Percentiles rank a stretch among this genome's conserved stretches.
phyloP scores from a whole-genome alignment of 2,329 filamentous ascomycete genomes.

The Dactylellina drechsleri region DNA sequence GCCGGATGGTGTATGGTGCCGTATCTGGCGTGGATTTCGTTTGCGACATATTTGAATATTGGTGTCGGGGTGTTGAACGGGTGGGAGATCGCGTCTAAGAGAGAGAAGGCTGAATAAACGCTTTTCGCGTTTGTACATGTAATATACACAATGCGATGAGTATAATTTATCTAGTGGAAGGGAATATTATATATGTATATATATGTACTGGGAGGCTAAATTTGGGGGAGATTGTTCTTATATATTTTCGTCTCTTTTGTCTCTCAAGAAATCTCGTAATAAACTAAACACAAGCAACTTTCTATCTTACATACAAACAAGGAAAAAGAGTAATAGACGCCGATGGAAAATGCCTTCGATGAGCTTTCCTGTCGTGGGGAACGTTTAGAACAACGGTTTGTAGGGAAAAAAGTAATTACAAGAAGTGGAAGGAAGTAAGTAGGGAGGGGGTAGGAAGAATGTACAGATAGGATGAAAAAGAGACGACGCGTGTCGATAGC shows the following conservation, averaged over 20 bases:
- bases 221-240: constrained; percentile 48
- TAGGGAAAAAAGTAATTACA: constrained; percentile 45
- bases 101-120: constrained; percentile 58
- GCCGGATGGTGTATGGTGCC: constrained; percentile 80
- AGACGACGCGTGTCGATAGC: constrained; percentile 10
- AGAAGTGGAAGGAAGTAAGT: constrained; percentile 43
- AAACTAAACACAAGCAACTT: constrained; percentile 18
- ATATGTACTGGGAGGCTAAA: background rate
- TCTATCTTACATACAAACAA: constrained; percentile 54
- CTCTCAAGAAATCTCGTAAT: constrained; percentile 31
- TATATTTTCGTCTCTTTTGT: constrained; percentile 12
- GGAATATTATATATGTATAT: background rate
- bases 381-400: constrained; percentile 14
- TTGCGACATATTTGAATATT: constrained; percentile 84
- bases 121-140: too few species aligned
- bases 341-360: constrained; percentile 4
- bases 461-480: constrained; percentile 16
- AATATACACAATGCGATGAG: too few species aligned
- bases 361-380: constrained; percentile 1
- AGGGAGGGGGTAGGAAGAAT: constrained; percentile 11
- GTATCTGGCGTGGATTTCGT: constrained; percentile 86
- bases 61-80: constrained; percentile 75
- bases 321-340: constrained; percentile 10
- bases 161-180: too few species aligned
- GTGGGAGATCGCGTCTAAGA: constrained; percentile 68